A percentile compares a stretch with the other conserved stretches of the same genome.
phyloP scores from a whole-genome alignment of 371 early-diverging fungal species.

The Polyrhizophydium stewartii region DNA sequence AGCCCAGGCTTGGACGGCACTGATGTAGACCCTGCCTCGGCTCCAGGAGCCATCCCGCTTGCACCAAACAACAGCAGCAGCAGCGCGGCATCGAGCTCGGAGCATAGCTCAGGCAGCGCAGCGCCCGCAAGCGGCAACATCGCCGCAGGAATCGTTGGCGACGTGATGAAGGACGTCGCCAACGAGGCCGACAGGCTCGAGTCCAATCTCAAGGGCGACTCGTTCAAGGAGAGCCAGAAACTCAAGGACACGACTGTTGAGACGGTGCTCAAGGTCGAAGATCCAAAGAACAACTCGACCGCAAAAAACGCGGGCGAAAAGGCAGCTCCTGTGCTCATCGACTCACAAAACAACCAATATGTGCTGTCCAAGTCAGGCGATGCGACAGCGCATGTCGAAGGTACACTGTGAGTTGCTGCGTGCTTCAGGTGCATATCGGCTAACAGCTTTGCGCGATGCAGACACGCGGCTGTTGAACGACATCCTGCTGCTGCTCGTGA shows the following conservation, averaged over 20 bases:
- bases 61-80: no score
- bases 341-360: constrained; percentile 1
- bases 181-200: constrained; percentile 14
- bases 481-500: constrained; percentile 45
- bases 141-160: background rate
- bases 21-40: no score
- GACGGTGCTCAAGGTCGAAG: constrained; percentile 15
- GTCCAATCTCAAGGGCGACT: constrained; percentile 6
- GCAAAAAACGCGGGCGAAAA: background rate
- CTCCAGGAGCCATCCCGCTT: no score
- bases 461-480: constrained; percentile 55
- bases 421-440: background rate
- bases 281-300: background rate
- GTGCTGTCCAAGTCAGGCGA: constrained; percentile 1
- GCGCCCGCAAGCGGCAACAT: no score
- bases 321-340: background rate
- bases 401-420: background rate
- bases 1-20: no score
- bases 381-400: constrained; percentile 4
- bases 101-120: no score
- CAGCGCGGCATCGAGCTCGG: no score
- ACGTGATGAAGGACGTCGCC: constrained; percentile 6
- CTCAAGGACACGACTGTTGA: constrained; percentile 9
- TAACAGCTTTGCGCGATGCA: constrained; percentile 24
- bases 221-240: constrained; percentile 12